Evolutionary conservation across 2,329 filamentous ascomycete genomes (phyloP), one percentile per base, ranked within the genome.

Genomic region (Lachnellula cervina): DNA sequence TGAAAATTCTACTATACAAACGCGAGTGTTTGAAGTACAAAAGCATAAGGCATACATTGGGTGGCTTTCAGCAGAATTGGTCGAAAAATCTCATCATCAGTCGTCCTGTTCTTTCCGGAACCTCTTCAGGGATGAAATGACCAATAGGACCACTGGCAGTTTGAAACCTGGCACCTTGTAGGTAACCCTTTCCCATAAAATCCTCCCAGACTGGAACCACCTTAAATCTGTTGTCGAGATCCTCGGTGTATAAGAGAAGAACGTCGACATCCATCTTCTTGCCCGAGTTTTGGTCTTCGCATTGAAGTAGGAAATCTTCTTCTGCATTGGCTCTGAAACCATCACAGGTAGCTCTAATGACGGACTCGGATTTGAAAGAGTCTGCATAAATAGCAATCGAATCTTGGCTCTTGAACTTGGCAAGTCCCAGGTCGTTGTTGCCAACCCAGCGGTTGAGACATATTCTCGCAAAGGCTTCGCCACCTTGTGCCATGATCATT

Each of bases 101-200:
- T 19, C 66, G 54, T 17, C 67, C 64, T 5, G 71, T 64, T 54
- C 64, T 56, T 47, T 73, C 71, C 1, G 72, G 72, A 17, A 70
- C 72, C 62, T 77, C 75, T 61, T 78, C 77, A 1, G 74, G 70
- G 47, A 79, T 59, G 60, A 76, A 78, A 69, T 80, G 76, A 0
- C 76, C 73, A 59, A 70, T 64, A 9, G 69, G 71, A 60, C 71
- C 69, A n/a, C n/a, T n/a, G n/a, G n/a, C n/a, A n/a, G n/a, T n/a
- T 34, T 64, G 63, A 54, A 76, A 59, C 21, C 64, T 65, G n/a
- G 65, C 58, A 51, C 59, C 64, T 43, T 65, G 66, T 59, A 62
- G 59, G n/a, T 56, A 62, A 14, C 67, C 67, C 2, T 68, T 66
- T 8, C 66, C 66, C 37, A 78, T 69, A 76, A 76, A 80, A 1